Percentiles rank a stretch among this genome's conserved stretches.
phyloP scores from a whole-genome alignment of 495 filamentous ascomycete genomes.

The Venustampulla echinocandica region DNA sequence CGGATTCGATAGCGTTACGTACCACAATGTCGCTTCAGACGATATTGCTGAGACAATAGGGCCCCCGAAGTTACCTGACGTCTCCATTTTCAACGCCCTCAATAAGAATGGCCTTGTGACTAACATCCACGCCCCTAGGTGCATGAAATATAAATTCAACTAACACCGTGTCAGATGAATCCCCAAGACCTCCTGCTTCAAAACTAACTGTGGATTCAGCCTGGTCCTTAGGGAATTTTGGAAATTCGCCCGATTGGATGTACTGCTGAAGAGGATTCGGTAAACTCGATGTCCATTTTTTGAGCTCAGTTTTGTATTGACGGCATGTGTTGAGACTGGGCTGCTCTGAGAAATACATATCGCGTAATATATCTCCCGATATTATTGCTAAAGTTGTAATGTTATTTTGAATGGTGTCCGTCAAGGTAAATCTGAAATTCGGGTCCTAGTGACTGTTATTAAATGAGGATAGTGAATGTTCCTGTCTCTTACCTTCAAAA shows the following conservation, averaged over 20 bases:
- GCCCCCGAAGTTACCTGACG: slow-evolving; percentile 6
- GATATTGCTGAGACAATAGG: slow-evolving; percentile 14
- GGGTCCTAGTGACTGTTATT: slow-evolving; percentile 7
- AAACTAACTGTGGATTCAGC: slow-evolving; percentile 11
- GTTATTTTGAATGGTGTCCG: slow-evolving; percentile 2
- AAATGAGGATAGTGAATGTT: background rate
- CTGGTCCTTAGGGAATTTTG: slow-evolving; percentile 8
- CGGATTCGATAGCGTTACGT: slow-evolving; percentile 3
- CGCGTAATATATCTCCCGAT: slow-evolving; percentile 13
- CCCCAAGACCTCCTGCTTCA: background rate
- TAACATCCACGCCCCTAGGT: slow-evolving; percentile 10
- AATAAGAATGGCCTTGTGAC: slow-evolving; percentile 13
- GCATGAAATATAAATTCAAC: slow-evolving; percentile 16
- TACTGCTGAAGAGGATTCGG: slow-evolving; percentile 7
- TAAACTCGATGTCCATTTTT: slow-evolving; percentile 6
- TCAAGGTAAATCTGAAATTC: slow-evolving; percentile 1
- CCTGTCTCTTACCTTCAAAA: slow-evolving; percentile 11
- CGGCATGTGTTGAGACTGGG: slow-evolving; percentile 7
- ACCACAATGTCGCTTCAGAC: slow-evolving; percentile 12
- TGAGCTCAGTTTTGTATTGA: slow-evolving; percentile 11
- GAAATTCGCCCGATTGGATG: slow-evolving; percentile 4
- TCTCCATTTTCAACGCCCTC: slow-evolving; percentile 7
- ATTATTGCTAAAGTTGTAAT: slow-evolving; percentile 10
- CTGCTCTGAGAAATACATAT: slow-evolving; percentile 13
- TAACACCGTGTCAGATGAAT: slow-evolving; percentile 6